Base-by-base conservation (phyloP, 352 stramenopile species). In the Phytopythium boreale region DNA sequence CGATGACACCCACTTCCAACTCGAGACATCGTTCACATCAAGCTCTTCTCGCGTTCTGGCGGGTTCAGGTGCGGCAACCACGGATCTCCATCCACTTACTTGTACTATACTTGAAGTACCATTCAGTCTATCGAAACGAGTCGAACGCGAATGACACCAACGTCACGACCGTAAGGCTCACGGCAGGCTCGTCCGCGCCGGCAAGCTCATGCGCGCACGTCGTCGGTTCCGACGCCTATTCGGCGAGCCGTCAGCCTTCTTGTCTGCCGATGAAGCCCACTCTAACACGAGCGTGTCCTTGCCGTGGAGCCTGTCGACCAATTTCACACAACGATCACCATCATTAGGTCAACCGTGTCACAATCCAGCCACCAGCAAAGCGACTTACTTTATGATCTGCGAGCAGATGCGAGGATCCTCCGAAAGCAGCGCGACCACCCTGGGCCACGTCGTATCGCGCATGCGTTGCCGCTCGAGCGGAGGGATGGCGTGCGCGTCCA, bases 211-310 rank as follows among this genome's bases (percentile, higher is more conserved):
- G 17, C 55, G 55, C n/a, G 55, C 55, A 37, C 26, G 37, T 19
- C 55, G 34, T 12, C 55, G 55, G n/a, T 61, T 24, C 36, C 55
- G 55, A 8, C 37, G 55, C 20, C 31, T 52, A 5, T 20, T 46
- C 5, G 22, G 14, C 15, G 34, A 50, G 2, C 22, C 19, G 55
- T 36, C 22, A 24, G 24, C 56, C 67, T 60, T 52, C 46, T 66
- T 76, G n/a, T 71, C 61, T 41, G 61, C 56, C 34, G 74, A 74
- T 29, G 79, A 83, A 19, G 67, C 75, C 82, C 82, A 91, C 64
- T 89, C 79, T 72, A 79, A 84, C 47, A 84, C 80, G 14, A 84
- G 56, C 63, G 85, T 67, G 47, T 89, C 66, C 41, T 79, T 70
- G 7, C 73, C 77, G 4, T 26, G 62, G 6, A 82, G 59, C 41